phyloP scores from a whole-genome alignment of 345 rosid species.

The Arabidopsis suecica region DNA sequence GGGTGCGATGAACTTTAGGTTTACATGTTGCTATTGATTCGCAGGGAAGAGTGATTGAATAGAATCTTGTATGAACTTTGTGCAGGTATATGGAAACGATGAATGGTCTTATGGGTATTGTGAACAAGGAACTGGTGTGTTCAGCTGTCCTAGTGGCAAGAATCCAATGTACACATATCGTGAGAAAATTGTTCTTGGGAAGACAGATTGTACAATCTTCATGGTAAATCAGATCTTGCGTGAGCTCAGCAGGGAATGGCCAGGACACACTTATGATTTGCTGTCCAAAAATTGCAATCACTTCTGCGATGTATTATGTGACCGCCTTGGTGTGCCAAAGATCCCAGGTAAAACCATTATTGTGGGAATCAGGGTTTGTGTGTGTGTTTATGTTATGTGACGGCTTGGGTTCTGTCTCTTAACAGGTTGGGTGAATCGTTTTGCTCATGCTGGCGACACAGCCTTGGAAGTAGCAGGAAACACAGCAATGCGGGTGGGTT shows the following conservation, averaged over 20 bases:
- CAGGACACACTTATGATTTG: slow-evolving; percentile 76
- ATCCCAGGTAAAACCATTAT: slow-evolving; percentile 72
- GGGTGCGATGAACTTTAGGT: neutral
- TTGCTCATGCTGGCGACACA: slow-evolving; percentile 94
- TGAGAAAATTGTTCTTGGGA: slow-evolving; percentile 78
- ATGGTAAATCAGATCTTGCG: slow-evolving; percentile 80
- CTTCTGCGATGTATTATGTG: slow-evolving; percentile 89
- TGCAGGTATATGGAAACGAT: slow-evolving; percentile 82
- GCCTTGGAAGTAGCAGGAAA: slow-evolving; percentile 89
- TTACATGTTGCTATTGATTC: neutral
- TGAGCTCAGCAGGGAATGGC: slow-evolving; percentile 91
- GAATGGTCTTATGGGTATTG: slow-evolving; percentile 99
- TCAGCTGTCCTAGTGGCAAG: slow-evolving; percentile 77
- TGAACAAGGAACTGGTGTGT: slow-evolving; percentile 93
- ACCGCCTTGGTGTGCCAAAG: slow-evolving; percentile 83
- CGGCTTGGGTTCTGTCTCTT: slow-evolving; percentile 6
- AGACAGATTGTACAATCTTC: slow-evolving; percentile 59
- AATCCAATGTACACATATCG: slow-evolving; percentile 93
- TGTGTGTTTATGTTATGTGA: slow-evolving; percentile 5
- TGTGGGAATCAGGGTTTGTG: neutral
- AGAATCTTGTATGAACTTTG: slow-evolving; percentile 7
- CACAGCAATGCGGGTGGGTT: slow-evolving; percentile 76
- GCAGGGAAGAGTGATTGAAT: slow-evolving; percentile 25
- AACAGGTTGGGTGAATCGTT: slow-evolving; percentile 98
- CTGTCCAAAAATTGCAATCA: slow-evolving; percentile 93